Evolutionary conservation across 2,329 filamentous ascomycete genomes (phyloP).

Genomic region (Xylariaceae sp.): DNA sequence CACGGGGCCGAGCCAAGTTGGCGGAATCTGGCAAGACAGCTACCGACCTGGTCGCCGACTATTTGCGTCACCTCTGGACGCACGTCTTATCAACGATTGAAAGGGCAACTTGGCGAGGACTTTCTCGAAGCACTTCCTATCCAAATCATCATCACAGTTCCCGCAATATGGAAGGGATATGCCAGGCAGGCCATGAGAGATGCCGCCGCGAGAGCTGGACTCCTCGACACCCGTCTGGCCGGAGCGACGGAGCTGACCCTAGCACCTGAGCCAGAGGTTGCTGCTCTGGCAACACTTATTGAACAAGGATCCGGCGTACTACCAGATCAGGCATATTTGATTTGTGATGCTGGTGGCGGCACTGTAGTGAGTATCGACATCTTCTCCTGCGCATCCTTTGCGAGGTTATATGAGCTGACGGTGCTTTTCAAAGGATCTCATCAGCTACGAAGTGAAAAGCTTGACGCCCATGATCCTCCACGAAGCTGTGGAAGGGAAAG

Average conservation of each 20-base stretch:
- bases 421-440: slow-evolving; percentile 11
- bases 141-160: slow-evolving; percentile 23
- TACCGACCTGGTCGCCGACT: slow-evolving; percentile 21
- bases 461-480: background rate
- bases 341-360: slow-evolving; percentile 25
- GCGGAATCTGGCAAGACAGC: slow-evolving; percentile 15
- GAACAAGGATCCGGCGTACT: slow-evolving; percentile 2
- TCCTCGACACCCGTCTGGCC: slow-evolving; percentile 11
- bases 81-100: slow-evolving; percentile 19
- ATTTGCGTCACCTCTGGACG: slow-evolving; percentile 22
- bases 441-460: slow-evolving; percentile 13
- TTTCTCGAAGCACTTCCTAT: slow-evolving; percentile 13
- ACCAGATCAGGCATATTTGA: slow-evolving; percentile 11
- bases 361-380: slow-evolving; percentile 22
- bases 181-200: slow-evolving; percentile 18
- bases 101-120: slow-evolving; percentile 7
- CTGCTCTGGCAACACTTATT: slow-evolving; percentile 20
- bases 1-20: slow-evolving; percentile 5
- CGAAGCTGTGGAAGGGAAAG: background rate
- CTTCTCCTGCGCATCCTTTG: too few relatives aligned
- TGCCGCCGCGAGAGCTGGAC: slow-evolving; percentile 18
- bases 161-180: slow-evolving; percentile 25
- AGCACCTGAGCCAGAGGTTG: slow-evolving; percentile 25
- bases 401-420: too few relatives aligned
- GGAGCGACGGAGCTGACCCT: slow-evolving; percentile 19